These are phyloP conservation scores for Piedraia hortae DNA, from an alignment of 2,329 filamentous ascomycete species.

Conservation along the genomic window DNA sequence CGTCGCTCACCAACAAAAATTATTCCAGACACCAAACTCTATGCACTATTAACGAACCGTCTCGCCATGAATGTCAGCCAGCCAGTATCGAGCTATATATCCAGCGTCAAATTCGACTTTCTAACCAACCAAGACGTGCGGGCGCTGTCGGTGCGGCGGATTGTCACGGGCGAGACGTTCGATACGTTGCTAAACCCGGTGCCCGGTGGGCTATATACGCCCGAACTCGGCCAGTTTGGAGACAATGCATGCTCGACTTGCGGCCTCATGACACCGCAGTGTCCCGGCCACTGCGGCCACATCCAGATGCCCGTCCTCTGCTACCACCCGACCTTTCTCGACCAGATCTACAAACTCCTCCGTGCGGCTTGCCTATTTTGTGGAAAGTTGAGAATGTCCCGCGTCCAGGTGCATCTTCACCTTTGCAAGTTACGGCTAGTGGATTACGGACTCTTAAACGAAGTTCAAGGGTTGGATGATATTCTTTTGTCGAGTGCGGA, in stretches of 20 bases:
- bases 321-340: conserved; percentile 92
- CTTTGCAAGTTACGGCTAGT: conserved; percentile 64
- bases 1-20: too few species aligned
- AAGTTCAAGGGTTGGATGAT: conserved; percentile 27
- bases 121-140: conserved; percentile 61
- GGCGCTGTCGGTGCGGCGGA: conserved; percentile 72
- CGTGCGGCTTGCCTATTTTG: conserved; percentile 80
- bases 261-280: conserved; percentile 47
- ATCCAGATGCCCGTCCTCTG: conserved; percentile 82
- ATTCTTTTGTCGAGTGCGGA: conserved; percentile 8
- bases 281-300: conserved; percentile 81
- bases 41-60: too few species aligned
- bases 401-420: conserved; percentile 49
- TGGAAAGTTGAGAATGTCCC: conserved; percentile 55
- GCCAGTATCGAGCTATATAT: conserved; percentile 58
- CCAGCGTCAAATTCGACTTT: conserved; percentile 71
- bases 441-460: conserved; percentile 53
- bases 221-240: conserved; percentile 68
- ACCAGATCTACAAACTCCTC: conserved; percentile 63
- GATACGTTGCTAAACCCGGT: conserved; percentile 74
- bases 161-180: conserved; percentile 83
- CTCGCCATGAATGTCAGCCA: conserved; percentile 28
- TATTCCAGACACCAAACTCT: too few species aligned
- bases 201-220: conserved; percentile 75
- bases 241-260: conserved; percentile 77